Conservation (phyloP, 306 rosid species). For the Astragalus glycyphyllos region DNA sequence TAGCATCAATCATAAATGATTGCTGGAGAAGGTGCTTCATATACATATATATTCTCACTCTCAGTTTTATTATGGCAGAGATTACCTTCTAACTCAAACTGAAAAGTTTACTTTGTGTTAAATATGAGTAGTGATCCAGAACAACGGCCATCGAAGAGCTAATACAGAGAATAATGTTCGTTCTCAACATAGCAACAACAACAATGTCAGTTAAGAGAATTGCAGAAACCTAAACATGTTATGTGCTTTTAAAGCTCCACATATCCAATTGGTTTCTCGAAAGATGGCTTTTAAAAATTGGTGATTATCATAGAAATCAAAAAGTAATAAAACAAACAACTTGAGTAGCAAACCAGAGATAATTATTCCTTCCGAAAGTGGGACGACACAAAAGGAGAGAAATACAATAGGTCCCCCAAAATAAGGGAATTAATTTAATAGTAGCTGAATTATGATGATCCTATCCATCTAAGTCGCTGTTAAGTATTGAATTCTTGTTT, state of each 20-base stretch:
- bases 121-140: slow-evolving; percentile 61
- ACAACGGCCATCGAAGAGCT: slow-evolving; percentile 79
- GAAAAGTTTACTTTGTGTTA: slow-evolving; percentile 29
- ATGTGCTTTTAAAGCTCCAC: slow-evolving; percentile 25
- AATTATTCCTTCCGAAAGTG: slow-evolving; percentile 11
- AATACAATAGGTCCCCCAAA: background rate
- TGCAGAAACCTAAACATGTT: slow-evolving; percentile 45
- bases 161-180: slow-evolving; percentile 54
- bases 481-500: background rate
- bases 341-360: slow-evolving; percentile 14
- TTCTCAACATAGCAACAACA: slow-evolving; percentile 50
- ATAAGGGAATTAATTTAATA: background rate
- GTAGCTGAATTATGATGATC: background rate
- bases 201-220: slow-evolving; percentile 43
- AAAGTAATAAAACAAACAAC: slow-evolving; percentile 1
- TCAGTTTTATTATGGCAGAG: slow-evolving; percentile 9
- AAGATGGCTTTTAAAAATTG: background rate
- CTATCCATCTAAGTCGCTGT: background rate
- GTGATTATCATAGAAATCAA: slow-evolving; percentile 6
- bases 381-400: slow-evolving; percentile 1
- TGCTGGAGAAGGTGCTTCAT: slow-evolving; percentile 71
- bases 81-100: slow-evolving; percentile 39
- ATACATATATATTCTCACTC: background rate
- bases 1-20: slow-evolving; percentile 62
- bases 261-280: background rate